Conservation (phyloP, 257 asterid species). For the Lycium ferocissimum region DNA sequence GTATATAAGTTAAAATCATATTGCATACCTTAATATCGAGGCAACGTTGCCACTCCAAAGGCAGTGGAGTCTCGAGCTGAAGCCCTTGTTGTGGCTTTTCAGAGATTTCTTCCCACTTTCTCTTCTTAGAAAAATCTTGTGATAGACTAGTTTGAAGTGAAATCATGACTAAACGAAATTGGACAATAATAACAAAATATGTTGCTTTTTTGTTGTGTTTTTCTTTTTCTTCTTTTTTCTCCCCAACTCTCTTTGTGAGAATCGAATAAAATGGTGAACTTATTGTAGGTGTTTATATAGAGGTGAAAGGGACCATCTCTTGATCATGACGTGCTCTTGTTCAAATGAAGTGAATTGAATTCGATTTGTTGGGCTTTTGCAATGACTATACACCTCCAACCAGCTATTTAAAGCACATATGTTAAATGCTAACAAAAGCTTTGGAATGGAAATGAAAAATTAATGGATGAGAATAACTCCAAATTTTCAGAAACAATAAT, state of each 20-base stretch:
- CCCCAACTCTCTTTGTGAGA: too few relatives aligned
- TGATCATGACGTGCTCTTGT: conserved; percentile 50
- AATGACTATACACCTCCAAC: conserved; percentile 45
- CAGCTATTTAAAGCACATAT: conserved; percentile 34
- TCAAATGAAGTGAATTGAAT: conserved; percentile 32
- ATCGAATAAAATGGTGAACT: too few relatives aligned
- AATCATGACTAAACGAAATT: conserved; percentile 39
- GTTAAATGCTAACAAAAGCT: too few relatives aligned
- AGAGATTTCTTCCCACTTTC: conserved; percentile 51
- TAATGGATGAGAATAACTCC: too few relatives aligned
- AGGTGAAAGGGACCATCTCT: conserved; percentile 50
- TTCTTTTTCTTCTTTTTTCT: too few relatives aligned
- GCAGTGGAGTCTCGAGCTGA: conserved; percentile 50
- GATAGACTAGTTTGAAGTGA: conserved; percentile 51
- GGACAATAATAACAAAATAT: too few relatives aligned
- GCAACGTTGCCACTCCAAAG: conserved; percentile 77
- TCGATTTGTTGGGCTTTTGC: conserved; percentile 36
- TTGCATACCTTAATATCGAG: conserved; percentile 66
- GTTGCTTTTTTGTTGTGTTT: too few relatives aligned
- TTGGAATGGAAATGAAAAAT: too few relatives aligned
- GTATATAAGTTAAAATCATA: too few relatives aligned
- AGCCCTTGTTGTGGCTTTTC: conserved; percentile 37
- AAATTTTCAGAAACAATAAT: too few relatives aligned
- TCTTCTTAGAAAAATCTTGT: conserved; percentile 55
- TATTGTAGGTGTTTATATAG: conserved; percentile 33